Conservation (phyloP, 2,329 filamentous ascomycete genomes). For the Hypoxylon sp. region DNA sequence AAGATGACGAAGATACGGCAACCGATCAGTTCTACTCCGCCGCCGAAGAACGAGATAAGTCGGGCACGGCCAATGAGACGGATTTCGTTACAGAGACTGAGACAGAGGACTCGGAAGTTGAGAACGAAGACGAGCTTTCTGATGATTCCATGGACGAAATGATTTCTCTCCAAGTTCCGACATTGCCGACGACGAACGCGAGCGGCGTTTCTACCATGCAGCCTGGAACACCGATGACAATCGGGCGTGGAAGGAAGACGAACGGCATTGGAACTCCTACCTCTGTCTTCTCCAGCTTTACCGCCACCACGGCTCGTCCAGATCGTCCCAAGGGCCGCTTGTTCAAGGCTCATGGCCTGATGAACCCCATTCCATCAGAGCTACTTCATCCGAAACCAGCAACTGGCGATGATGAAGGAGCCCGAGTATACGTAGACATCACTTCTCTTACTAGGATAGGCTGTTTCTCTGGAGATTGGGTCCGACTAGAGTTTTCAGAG, state of each 20-base stretch:
- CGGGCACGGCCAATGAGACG: slow-evolving; percentile 69
- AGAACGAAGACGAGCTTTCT: slow-evolving; percentile 80
- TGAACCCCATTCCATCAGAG: slow-evolving; percentile 78
- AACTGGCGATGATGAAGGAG: slow-evolving; percentile 84
- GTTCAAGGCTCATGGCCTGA: slow-evolving; percentile 84
- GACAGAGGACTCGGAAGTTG: slow-evolving; percentile 70
- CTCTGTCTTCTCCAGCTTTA: slow-evolving; percentile 90
- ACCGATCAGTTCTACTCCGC: slow-evolving; percentile 95
- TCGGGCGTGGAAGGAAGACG: slow-evolving; percentile 71
- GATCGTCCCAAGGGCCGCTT: slow-evolving; percentile 79
- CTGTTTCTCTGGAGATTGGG: slow-evolving; percentile 98
- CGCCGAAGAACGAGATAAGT: slow-evolving; percentile 79
- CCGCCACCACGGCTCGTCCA: slow-evolving; percentile 81
- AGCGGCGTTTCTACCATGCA: slow-evolving; percentile 84
- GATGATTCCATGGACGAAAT: slow-evolving; percentile 94
- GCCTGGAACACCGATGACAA: slow-evolving; percentile 82
- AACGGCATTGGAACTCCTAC: slow-evolving; percentile 85
- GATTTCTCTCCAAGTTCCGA: slow-evolving; percentile 87
- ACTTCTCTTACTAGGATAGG: slow-evolving; percentile 87
- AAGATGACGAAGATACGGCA: slow-evolving; percentile 83
- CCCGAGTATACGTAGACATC: slow-evolving; percentile 90
- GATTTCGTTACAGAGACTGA: slow-evolving; percentile 71
- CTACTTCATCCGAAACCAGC: slow-evolving; percentile 85
- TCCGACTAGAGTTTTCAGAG: slow-evolving; percentile 81
- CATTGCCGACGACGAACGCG: slow-evolving; percentile 79